Base-by-base conservation (phyloP, 495 filamentous ascomycete genomes). In the Hypoxylon cercidicola region DNA sequence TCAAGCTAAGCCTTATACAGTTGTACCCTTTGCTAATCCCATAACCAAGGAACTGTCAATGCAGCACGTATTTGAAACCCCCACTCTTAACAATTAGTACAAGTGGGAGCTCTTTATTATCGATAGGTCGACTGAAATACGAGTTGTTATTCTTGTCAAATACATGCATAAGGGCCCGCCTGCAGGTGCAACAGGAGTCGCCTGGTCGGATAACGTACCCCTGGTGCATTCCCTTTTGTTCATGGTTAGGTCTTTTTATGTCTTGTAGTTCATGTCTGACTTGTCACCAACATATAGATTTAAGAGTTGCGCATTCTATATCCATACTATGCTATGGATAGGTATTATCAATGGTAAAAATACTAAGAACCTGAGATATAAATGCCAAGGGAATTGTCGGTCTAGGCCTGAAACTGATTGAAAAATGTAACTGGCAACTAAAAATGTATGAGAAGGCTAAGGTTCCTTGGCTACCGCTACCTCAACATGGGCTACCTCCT, bases 1-100 rank as follows among this genome's bases (percentile, higher is more conserved):
- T 25, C 44, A 57, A 34, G 13, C 62, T 64, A 64, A 64, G 62
- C 62, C 62, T 59, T 64, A 64, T 64, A 49, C 0, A 54, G 50
- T 34, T 54, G 62, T 64, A 64, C 35, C 19, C 8, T 25, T 43
- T 59, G 62, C 35, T 64, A 59, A 40, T 64, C 4, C 30, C 15
- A 52, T 53, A 47, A 11, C 4, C 45, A 11, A n/a, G 7, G 8
- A 20, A n/a, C 39, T 40, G 20, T 1, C 45, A 15, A 35, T 15
- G 21, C 20, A 7, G 23, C 45, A 51, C 37, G 20, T 60, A 7
- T 43, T 30, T 49, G 9, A 44, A 43, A 18, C 11, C n/a, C n/a
- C 23, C 43, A 19, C 2, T 30, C 55, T 59, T 64, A 64, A 53
- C 61, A 41, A 46, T 40, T 10, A 34, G 25, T 64, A 64, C 61